Conservation (phyloP, 2,329 filamentous ascomycete species). For the Diaporthe amygdali region DNA sequence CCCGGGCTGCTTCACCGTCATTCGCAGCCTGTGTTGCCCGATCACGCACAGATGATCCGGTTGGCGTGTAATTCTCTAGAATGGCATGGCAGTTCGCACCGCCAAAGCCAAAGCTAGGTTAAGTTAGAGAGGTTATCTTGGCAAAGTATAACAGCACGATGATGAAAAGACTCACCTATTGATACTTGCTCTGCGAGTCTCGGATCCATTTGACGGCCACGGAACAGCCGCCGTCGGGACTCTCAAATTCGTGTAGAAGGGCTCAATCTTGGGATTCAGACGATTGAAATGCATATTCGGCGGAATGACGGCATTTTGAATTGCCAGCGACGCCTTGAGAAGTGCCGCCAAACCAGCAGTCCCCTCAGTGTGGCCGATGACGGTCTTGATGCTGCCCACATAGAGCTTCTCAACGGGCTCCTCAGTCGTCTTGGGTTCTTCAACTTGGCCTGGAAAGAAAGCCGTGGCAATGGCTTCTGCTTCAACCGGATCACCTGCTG, state of each 20-base stretch:
- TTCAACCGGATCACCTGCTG: conserved; percentile 40
- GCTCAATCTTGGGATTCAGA: conserved; percentile 39
- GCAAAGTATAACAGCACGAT: no score
- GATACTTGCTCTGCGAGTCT: not conserved
- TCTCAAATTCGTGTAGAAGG: conserved; percentile 32
- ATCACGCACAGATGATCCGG: no score
- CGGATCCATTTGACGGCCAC: not conserved
- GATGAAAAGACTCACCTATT: no score
- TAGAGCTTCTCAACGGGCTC: no score
- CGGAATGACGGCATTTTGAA: conserved; percentile 40
- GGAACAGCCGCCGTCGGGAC: not conserved
- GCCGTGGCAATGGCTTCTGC: conserved; percentile 62
- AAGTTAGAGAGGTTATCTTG: not conserved
- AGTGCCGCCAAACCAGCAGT: conserved; percentile 42
- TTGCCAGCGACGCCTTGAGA: conserved; percentile 40
- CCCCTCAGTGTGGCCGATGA: conserved; percentile 31
- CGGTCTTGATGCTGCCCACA: conserved; percentile 33
- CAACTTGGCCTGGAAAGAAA: no score
- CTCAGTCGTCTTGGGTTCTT: no score
- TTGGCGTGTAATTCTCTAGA: not conserved
- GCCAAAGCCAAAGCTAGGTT: conserved; percentile 28
- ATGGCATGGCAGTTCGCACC: conserved; percentile 14
- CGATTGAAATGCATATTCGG: conserved; percentile 42
- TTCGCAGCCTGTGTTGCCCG: conserved; percentile 13
- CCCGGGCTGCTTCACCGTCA: not conserved